Conservation (phyloP, 2,329 filamentous ascomycete species). For the Neodidymelliopsis sp. region DNA sequence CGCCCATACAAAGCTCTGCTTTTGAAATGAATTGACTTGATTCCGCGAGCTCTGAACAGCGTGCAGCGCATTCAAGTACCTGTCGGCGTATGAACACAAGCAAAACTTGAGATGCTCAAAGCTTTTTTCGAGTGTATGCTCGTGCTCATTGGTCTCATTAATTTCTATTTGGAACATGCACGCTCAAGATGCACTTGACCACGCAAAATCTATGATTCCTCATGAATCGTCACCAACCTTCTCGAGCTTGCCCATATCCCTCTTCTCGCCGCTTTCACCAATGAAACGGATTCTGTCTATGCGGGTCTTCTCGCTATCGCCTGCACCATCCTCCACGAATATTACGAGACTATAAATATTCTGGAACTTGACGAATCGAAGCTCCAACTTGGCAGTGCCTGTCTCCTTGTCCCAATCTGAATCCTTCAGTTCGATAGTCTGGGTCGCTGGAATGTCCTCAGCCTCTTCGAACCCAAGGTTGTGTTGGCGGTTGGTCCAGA, state of each 20-base stretch:
- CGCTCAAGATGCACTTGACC: neutral
- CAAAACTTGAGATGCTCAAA: no score
- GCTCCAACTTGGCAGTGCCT: constrained; percentile 60
- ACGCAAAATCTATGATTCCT: neutral
- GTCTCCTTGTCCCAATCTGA: constrained; percentile 74
- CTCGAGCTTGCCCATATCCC: constrained; percentile 92
- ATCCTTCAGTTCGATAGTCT: constrained; percentile 76
- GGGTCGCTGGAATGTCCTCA: constrained; percentile 82
- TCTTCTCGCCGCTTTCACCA: constrained; percentile 89
- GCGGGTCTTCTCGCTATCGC: constrained; percentile 84
- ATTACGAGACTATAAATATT: constrained; percentile 86
- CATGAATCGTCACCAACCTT: constrained; percentile 79
- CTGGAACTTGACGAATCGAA: constrained; percentile 98
- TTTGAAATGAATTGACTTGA: neutral
- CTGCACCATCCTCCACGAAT: constrained; percentile 83
- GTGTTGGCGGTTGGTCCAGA: constrained; percentile 88
- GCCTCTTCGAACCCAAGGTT: constrained; percentile 96
- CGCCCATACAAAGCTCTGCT: neutral
- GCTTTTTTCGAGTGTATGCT: constrained; percentile 1
- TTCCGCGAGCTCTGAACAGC: neutral
- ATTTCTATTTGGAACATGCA: neutral
- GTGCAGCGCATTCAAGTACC: neutral
- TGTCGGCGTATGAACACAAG: no score
- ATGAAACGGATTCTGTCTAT: constrained; percentile 81
- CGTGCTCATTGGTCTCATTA: constrained; percentile 17